Evolutionary conservation across 805 yeast species (phyloP), one percentile per base, ranked within the genome.

Genomic region (Monosporozyma yasuniensis): DNA sequence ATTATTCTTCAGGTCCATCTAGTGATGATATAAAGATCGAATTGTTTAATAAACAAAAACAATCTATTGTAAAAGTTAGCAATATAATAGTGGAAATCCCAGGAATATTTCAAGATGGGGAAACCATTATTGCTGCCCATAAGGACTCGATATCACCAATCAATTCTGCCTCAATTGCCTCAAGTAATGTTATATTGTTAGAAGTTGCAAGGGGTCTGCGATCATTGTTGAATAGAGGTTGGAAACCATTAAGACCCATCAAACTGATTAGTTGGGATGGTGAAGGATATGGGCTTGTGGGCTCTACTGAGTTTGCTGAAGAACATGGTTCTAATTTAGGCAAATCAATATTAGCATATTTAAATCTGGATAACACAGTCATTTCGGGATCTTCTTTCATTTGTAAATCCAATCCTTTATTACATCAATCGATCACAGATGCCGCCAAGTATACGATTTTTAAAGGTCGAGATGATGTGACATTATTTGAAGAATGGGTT

Each of bases 251-350:
- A 47, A 71, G 93, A 58, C 78, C 89, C 0, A 81, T 87, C 22
- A 72, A 78, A 48, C 71, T 87, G 44, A 83, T 83, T 0, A 80
- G 86, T 27, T 87, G 89, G 89, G 95, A 87, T 65, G 95, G 87
- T 34, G 89, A 81, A 55, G 87, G 82, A 59, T 77, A 77, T 54
- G 91, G 85, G 0, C 68, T 80, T 49, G 55, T 87, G 28, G 96
- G 96, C 1, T 80, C 89, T 0, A 82, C 93, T 0, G 93, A 87
- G 58, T 84, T 75, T 69, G 88, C 83, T 5, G 91, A 85, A 62
- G 78, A 79, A 44, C 70, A 77, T 48, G 68, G 73, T 2, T 60
- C 69, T 23, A 59, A 59, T 28, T 64, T 85, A 34, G 69, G 72
- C 44, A 71, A 69, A 38, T 72, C 74, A 42, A 82, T 78, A 1